Evolutionary conservation across 2,329 filamentous ascomycete genomes (phyloP).

Genomic region (Talaromyces sp.): DNA sequence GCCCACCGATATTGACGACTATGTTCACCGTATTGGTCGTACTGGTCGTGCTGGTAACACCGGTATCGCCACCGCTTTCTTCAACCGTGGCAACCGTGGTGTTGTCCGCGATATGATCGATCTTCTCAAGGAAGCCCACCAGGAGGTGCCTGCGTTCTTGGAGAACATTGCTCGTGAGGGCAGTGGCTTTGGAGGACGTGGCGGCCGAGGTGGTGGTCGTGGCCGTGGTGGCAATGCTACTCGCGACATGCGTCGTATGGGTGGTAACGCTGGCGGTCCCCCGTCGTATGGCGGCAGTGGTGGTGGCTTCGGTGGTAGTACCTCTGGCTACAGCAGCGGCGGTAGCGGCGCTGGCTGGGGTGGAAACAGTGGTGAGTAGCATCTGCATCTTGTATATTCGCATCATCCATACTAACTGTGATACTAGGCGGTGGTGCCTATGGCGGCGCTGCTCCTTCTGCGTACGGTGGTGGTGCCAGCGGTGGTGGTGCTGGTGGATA

Average conservation of each 20-base stretch:
- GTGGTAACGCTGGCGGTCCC: slow-evolving; percentile 34
- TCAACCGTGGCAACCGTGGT: slow-evolving; percentile 98
- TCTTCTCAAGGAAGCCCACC: slow-evolving; percentile 97
- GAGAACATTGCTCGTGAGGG: slow-evolving; percentile 97
- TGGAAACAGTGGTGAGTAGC: slow-evolving; percentile 4
- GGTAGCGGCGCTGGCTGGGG: slow-evolving; percentile 22
- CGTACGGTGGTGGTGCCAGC: slow-evolving; percentile 20
- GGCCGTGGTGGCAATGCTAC: slow-evolving; percentile 61
- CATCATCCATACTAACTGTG: neutral
- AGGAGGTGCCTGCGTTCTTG: slow-evolving; percentile 89
- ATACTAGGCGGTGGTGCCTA: neutral
- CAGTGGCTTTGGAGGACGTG: slow-evolving; percentile 70
- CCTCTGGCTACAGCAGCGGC: slow-evolving; percentile 18
- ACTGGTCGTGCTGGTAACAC: slow-evolving; percentile 99
- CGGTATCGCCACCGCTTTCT: slow-evolving; percentile 96
- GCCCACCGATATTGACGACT: slow-evolving; percentile 98
- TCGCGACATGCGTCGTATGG: slow-evolving; percentile 83
- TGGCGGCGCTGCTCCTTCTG: slow-evolving; percentile 20
- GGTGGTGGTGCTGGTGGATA: slow-evolving; percentile 19
- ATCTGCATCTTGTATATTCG: neutral
- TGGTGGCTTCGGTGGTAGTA: slow-evolving; percentile 23
- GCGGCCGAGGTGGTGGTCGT: slow-evolving; percentile 70
- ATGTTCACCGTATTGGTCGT: slow-evolving; percentile 99
- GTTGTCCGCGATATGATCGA: slow-evolving; percentile 95
- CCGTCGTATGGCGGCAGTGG: slow-evolving; percentile 28